phyloP scores from a whole-genome alignment of 805 yeast species.

The Phaffomyces opuntiae region DNA sequence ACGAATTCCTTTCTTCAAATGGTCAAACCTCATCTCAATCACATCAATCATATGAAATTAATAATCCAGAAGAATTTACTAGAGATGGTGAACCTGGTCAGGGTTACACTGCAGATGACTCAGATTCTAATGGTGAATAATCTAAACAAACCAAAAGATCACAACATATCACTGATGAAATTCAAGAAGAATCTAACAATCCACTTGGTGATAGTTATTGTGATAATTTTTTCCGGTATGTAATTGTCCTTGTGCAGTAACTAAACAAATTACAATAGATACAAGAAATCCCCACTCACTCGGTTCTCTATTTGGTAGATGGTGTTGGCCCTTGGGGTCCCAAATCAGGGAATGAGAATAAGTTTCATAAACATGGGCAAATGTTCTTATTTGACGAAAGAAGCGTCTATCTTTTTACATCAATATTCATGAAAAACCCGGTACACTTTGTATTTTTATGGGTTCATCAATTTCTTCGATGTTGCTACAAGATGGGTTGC shows the following conservation, averaged over 20 bases:
- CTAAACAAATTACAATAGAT: neutral
- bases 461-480: too few relatives aligned
- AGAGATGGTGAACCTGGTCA: neutral
- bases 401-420: too few relatives aligned
- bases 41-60: too few relatives aligned
- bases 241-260: neutral
- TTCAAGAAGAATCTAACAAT: neutral
- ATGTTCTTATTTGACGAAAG: too few relatives aligned
- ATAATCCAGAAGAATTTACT: too few relatives aligned
- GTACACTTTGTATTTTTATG: too few relatives aligned
- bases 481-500: too few relatives aligned
- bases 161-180: neutral
- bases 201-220: neutral
- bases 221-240: neutral
- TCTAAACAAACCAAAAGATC: neutral
- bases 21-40: too few relatives aligned
- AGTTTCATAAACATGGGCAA: too few relatives aligned
- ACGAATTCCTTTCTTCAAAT: neutral
- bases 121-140: neutral
- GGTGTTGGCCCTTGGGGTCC: too few relatives aligned
- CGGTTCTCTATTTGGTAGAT: neutral
- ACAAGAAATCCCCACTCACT: neutral
- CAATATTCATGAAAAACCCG: too few relatives aligned
- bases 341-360: too few relatives aligned
- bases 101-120: neutral